Evolutionary conservation across 2,329 filamentous ascomycete species (phyloP), one percentile per base, ranked within the genome.

Genomic region (Penicillium sp.): DNA sequence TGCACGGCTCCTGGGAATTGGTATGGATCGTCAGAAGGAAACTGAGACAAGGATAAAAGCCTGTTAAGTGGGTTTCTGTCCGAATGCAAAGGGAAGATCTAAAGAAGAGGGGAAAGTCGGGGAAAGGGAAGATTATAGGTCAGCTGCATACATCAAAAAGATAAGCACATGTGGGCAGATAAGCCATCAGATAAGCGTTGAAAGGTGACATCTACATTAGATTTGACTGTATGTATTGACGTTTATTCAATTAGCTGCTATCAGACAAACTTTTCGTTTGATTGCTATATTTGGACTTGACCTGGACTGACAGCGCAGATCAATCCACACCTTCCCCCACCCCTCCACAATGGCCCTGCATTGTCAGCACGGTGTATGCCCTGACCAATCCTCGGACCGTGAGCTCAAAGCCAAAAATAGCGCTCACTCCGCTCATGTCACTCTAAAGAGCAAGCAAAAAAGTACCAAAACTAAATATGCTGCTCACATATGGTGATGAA

Each of bases 401-500:
- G 27, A 15, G 17, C 13, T 17, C 29, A 23, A 17, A 23, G 8
- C 19, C 13, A 13, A 31, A 21, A 33, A 47, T 19, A 45, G 12
- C 6, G 12, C 12, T 3, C 5, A 4, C 19, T 4, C 9, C 43
- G 2, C 25, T 19, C 25, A 4, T 19, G 21, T 9, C 27, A 31
- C n/a, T 33, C n/a, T 33, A 17, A 17, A 15, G 3, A 12, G 19
- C 25, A 45, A 27, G 23, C 29, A 47, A 17, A 23, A 23, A n/a
- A 13, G 6, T n/a, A 48, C 15, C 23, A n/a, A 12, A 25, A 37
- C 25, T 49, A 40, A 19, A 40, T 15, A 23, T 15, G 23, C 35
- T 35, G 33, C 42, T 66, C 58, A 51, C 66, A 69, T 15, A 68
- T 58, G 8, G 56, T 62, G 12, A 68, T 60, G 37, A 67, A 70